Evolutionary conservation across 1,139 yeast genomes (phyloP), one percentile per base, ranked within the genome.

Genomic region (Kazachstania sp.): DNA sequence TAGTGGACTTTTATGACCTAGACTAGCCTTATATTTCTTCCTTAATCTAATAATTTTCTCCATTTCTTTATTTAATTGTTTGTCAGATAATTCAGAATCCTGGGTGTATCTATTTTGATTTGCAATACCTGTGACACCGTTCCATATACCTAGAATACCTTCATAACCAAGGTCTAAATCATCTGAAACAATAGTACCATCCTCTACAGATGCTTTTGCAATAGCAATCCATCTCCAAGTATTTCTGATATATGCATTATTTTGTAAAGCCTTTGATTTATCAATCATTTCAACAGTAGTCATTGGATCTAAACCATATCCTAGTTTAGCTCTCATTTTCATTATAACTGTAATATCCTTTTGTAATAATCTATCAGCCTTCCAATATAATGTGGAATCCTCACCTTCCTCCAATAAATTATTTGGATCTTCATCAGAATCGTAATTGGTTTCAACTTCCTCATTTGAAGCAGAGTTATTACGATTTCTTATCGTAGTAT

Each of bases 141-240:
- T 81, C 97, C 97, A 92, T 37, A 90, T 81, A 13, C 95, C 95
- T 34, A 80, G 66, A 1, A 90, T 94, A 7, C 97, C 98, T 56
- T 85, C 83, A 63, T 78, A 88, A 2, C 95, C 94, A 37, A 92
- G 73, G 61, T 92, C 97, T 30, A 86, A 70, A 8, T 68, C 71
- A 28, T 79, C 81, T 1, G 83, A 74, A 1, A 77, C 70, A 86
- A 86, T 82, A 2, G 82, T 71, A 0, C 86, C 86, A 46, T 83
- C 79, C 30, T 75, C 78, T 16, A 83, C 79, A 1, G 87, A 76
- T 44, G 77, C 78, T 50, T 78, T 74, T 0, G 95, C 88, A 44
- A 85, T 75, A 7, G 80, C 77, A 28, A 90, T 67, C 97, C 97
- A 90, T 58, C 83, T 79, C 97, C 97, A 90, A 0, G 95, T 83